Percentiles rank a stretch among this genome's conserved stretches.
Conservation (phyloP, 805 yeast genomes). For the Metschnikowia hibisci region DNA sequence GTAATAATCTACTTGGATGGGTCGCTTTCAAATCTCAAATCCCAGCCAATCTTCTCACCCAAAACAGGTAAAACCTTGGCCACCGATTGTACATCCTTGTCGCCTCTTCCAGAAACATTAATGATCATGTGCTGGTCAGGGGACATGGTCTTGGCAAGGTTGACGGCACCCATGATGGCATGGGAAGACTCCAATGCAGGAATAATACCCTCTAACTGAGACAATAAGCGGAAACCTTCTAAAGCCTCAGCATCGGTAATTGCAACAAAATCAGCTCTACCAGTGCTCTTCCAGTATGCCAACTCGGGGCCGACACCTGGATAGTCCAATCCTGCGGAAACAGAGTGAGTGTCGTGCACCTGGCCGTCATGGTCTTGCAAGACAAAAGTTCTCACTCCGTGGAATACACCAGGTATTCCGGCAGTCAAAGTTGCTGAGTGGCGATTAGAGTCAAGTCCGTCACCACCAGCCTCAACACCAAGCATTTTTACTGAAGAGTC, state of each 20-base stretch:
- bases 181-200: slow-evolving; percentile 98
- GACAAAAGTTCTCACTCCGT: slow-evolving; percentile 93
- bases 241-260: slow-evolving; percentile 96
- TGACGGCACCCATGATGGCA: slow-evolving; percentile 87
- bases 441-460: slow-evolving; percentile 80
- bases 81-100: slow-evolving; percentile 96
- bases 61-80: slow-evolving; percentile 88
- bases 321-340: slow-evolving; percentile 96
- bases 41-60: slow-evolving; percentile 95
- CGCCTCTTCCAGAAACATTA: slow-evolving; percentile 97
- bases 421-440: slow-evolving; percentile 96
- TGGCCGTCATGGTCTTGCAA: slow-evolving; percentile 92
- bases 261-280: slow-evolving; percentile 86
- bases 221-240: slow-evolving; percentile 79
- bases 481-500: slow-evolving; percentile 72
- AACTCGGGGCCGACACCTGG: slow-evolving; percentile 99
- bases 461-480: slow-evolving; percentile 99
- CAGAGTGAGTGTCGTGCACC: slow-evolving; percentile 95
- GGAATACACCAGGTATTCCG: slow-evolving; percentile 96
- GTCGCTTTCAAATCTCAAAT: slow-evolving; percentile 73
- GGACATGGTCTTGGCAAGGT: slow-evolving; percentile 77
- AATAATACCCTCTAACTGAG: slow-evolving; percentile 95
- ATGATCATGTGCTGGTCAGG: slow-evolving; percentile 80
- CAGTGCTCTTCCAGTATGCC: slow-evolving; percentile 90
- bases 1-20: slow-evolving; percentile 30